These are phyloP conservation scores for Rosellinia necatrix DNA, from an alignment of 2,329 filamentous ascomycete species.

Conservation along the genomic window DNA sequence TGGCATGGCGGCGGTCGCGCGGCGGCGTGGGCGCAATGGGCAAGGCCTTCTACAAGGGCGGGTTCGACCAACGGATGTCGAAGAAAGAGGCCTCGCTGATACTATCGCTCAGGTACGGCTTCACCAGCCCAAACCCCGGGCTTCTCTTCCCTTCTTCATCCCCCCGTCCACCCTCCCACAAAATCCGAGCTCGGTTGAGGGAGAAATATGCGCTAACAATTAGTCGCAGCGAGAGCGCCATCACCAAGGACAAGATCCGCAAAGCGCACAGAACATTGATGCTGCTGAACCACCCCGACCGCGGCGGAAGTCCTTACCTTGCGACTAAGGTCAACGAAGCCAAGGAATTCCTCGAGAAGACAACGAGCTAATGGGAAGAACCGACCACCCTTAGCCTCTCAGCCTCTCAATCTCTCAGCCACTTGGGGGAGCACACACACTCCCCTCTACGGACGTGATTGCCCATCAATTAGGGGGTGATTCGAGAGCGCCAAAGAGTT, in stretches of 20 bases:
- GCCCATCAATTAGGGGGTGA: neutral
- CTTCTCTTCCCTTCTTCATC: too few relatives aligned
- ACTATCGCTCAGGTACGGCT: constrained; percentile 83
- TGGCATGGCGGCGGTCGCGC: constrained; percentile 83
- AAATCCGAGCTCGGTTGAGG: too few relatives aligned
- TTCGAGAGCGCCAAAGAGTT: neutral
- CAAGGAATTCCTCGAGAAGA: constrained; percentile 93
- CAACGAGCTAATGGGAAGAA: constrained; percentile 30
- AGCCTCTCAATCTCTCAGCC: neutral
- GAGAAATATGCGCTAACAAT: constrained; percentile 20
- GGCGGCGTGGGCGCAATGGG: constrained; percentile 80
- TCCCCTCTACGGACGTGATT: neutral
- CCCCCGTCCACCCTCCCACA: neutral
- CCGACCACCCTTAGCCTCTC: too few relatives aligned
- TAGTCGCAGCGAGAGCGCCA: constrained; percentile 72
- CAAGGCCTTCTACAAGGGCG: constrained; percentile 95
- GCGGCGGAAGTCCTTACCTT: constrained; percentile 93
- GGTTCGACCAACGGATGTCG: constrained; percentile 97
- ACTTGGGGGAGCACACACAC: neutral
- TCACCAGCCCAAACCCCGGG: too few relatives aligned
- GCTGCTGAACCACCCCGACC: constrained; percentile 97
- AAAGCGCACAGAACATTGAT: constrained; percentile 95
- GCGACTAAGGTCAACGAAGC: constrained; percentile 99
- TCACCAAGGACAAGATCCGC: constrained; percentile 91
- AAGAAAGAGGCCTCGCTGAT: constrained; percentile 89